Evolutionary conservation across 2,329 filamentous ascomycete species (phyloP).

Genomic region (Cladophialophora chaetospira): DNA sequence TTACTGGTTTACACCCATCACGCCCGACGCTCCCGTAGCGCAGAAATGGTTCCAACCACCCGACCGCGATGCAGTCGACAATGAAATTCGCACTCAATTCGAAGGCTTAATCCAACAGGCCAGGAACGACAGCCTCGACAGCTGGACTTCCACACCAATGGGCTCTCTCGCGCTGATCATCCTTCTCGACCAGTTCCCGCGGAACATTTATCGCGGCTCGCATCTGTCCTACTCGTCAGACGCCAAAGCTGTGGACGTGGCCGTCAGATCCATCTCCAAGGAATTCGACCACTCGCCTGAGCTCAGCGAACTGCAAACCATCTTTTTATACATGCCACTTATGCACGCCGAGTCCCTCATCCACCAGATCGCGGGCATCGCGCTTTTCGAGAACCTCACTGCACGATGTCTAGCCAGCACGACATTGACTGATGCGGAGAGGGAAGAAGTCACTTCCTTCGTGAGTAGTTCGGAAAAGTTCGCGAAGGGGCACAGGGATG

Average conservation of each 20-base stretch:
- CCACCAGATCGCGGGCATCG: conserved; percentile 36
- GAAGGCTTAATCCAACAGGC: conserved; percentile 29
- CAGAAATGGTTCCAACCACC: conserved; percentile 29
- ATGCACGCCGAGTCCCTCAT: conserved; percentile 41
- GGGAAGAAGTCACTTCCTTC: conserved; percentile 21
- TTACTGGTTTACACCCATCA: conserved; percentile 35
- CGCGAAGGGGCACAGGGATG: conserved; percentile 31
- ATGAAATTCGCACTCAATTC: conserved; percentile 30
- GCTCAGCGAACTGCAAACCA: conserved; percentile 29
- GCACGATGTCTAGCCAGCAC: conserved; percentile 18
- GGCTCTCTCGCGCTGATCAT: conserved; percentile 41
- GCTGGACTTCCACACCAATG: conserved; percentile 23
- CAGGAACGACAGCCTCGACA: conserved; percentile 29
- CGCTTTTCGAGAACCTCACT: conserved; percentile 32
- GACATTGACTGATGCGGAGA: not conserved
- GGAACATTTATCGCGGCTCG: conserved; percentile 41
- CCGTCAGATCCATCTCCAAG: conserved; percentile 34
- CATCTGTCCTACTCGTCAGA: conserved; percentile 39
- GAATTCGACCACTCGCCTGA: conserved; percentile 34
- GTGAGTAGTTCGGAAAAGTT: conserved; percentile 27
- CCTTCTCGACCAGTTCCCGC: conserved; percentile 44
- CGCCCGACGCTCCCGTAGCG: conserved; percentile 15
- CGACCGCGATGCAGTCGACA: conserved; percentile 24
- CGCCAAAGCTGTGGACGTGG: conserved; percentile 34
- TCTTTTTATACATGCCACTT: conserved; percentile 39